Evolutionary conservation across 2,329 filamentous ascomycete genomes (phyloP), one percentile per base, ranked within the genome.

Genomic region (Berkeleyomyces basicola): DNA sequence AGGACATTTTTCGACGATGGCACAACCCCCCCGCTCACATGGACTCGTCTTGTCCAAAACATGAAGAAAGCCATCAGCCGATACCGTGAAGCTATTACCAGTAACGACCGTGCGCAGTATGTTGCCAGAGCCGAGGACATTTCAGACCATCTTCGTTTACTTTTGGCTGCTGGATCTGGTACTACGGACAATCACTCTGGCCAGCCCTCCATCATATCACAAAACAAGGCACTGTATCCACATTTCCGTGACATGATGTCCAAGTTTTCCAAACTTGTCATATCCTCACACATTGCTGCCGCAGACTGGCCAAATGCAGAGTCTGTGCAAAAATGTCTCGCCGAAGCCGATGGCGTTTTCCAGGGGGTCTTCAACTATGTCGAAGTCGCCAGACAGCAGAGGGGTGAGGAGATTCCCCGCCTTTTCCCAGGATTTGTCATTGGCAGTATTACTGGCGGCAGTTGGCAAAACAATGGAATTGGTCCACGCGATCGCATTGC

Each of bases 211-310:
- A 96, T 99, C 69, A 99, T 99, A 65, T 96, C 91, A 5, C 95
- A 90, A 4, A 99, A 99, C 77, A 97, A 97, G 73, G 88, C 90
- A 0, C 78, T 99, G 14, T 97, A 97, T 70, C 93, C 93, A 33
- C 91, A 97, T 73, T 99, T 99, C 74, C 82, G 93, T 61, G 93
- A 97, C 71, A 97, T 97, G 85, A 99, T 99, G 93, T 97, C 93
- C 53, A 91, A 95, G 69, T 99, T 99, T 72, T 97, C 93, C n/a
- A 99, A 99, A 73, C 79, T 99, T 7, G 93, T 99, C 53, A 85
- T 99, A 58, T 99, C 93, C 2, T 97, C 93, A 11, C 93, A 99
- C 71, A 96, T 99, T 71, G 93, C 93, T 46, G 90, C 92, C 4
- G 89, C 92, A 42, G 93, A 99, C 74, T 97, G 90, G 83, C 91